phyloP scores from a whole-genome alignment of 2,329 filamentous ascomycete genomes.

The Xylaria sp. region DNA sequence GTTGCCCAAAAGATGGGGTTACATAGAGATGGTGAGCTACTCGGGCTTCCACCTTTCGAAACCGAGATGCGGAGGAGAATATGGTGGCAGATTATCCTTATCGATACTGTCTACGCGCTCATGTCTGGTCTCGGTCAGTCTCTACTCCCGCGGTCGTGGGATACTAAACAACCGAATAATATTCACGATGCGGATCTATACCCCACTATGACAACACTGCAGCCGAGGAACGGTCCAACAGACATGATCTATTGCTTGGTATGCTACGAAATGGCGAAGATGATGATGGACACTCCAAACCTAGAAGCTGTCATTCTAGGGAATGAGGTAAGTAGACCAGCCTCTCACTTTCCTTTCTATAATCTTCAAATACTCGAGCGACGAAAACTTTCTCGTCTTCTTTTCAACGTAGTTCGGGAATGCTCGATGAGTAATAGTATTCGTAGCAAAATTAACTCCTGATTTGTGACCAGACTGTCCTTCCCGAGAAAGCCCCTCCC shows the following conservation, averaged over 20 bases:
- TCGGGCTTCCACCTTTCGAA: slow-evolving; percentile 70
- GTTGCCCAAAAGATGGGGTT: slow-evolving; percentile 76
- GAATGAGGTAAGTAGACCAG: slow-evolving; percentile 48
- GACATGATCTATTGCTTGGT: slow-evolving; percentile 70
- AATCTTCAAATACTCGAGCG: neutral
- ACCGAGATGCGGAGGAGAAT: slow-evolving; percentile 74
- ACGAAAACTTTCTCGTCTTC: neutral
- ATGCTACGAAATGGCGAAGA: slow-evolving; percentile 61
- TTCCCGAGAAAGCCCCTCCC: slow-evolving; percentile 43
- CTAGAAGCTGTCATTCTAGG: slow-evolving; percentile 63
- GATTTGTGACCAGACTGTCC: slow-evolving; percentile 41
- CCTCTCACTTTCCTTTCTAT: neutral
- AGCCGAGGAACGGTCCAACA: slow-evolving; percentile 66
- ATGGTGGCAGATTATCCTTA: slow-evolving; percentile 73
- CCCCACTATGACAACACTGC: slow-evolving; percentile 62
- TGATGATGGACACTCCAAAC: slow-evolving; percentile 60
- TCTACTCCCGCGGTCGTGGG: slow-evolving; percentile 64
- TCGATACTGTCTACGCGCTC: slow-evolving; percentile 68
- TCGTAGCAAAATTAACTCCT: slow-evolving; percentile 7
- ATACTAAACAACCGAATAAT: slow-evolving; percentile 67
- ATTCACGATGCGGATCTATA: slow-evolving; percentile 69
- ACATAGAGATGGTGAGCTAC: slow-evolving; percentile 68
- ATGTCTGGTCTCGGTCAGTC: slow-evolving; percentile 67
- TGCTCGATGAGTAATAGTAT: no score
- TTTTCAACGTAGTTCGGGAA: neutral